Evolutionary conservation across 2,329 filamentous ascomycete genomes (phyloP), one percentile per base, ranked within the genome.

Genomic region (Coleophoma crateriformis): DNA sequence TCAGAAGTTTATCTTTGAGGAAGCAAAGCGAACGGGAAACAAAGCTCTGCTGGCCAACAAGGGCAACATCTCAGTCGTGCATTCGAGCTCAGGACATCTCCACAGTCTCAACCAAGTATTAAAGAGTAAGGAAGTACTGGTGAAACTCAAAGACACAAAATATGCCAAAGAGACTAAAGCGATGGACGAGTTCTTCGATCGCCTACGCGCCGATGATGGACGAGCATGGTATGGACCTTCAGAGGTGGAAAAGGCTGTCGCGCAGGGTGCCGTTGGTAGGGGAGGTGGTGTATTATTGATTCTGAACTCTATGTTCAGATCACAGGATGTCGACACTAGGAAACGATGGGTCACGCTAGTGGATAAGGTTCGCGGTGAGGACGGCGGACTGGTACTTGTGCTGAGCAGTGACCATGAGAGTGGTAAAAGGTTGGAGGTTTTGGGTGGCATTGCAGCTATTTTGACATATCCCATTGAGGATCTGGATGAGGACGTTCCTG

Each of bases 381-480:
- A 92, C 5, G 94, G 92, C 1, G 90, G 96, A 57, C 11, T n/a
- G 35, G 88, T 90, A 1, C 77, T 88, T 48, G 81, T 97, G n/a
- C 70, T 97, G 27, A 97, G 92, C 67, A 91, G 88, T 61, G 87
- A 95, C 62, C 92, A 97, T 67, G 92, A 96, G 72, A 96, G 91
- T 66, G 94, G 94, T 1, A 86, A 87, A 71, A 76, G 90, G 52
- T 70, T 99, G 13, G 88, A 91, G 57, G 87, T 84, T 12, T 67
- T 97, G 52, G 91, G 94, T 1, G 88, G 90, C 15, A 86, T 99
- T 54, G 94, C 92, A 14, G 90, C 90, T 1, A 86, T 96, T 27
- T 71, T 96, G 55, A 96, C 92, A 12, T 99, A 91, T 65, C 91
- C 94, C 0, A 77, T 97, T 35, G 71, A 81, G 15, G 90, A 95